Conservation (phyloP, 2,329 filamentous ascomycete species). For the Fusarium sp. region DNA sequence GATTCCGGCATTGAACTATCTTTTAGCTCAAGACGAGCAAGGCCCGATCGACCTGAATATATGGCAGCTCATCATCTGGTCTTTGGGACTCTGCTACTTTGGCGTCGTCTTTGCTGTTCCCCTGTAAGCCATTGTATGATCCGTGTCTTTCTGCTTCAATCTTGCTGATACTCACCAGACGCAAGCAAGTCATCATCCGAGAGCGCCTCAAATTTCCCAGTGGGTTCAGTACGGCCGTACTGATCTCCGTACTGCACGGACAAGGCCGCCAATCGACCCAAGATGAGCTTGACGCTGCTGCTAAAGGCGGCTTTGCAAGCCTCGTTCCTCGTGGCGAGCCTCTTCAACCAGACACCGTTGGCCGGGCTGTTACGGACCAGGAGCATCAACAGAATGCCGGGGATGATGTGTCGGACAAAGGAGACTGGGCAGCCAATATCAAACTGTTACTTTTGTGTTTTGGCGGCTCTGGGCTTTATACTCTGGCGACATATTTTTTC, state of each 20-base stretch:
- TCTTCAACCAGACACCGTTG: conserved; percentile 34
- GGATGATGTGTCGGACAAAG: conserved; percentile 18
- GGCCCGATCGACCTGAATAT: conserved; percentile 78
- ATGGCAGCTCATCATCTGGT: conserved; percentile 87
- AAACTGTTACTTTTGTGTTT: conserved; percentile 67
- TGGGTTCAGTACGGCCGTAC: conserved; percentile 91
- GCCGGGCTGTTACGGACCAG: conserved; percentile 37
- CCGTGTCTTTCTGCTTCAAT: neutral
- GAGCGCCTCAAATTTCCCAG: conserved; percentile 95
- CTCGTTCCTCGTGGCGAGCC: conserved; percentile 49
- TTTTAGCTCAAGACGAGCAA: conserved; percentile 80
- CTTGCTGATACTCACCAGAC: conserved; percentile 48
- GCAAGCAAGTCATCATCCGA: conserved; percentile 89
- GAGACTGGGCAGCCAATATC: conserved; percentile 59
- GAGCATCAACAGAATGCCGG: conserved; percentile 48
- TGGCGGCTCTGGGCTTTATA: conserved; percentile 70
- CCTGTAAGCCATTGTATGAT: conserved; percentile 55
- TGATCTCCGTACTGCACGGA: conserved; percentile 91
- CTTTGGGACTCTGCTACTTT: conserved; percentile 92
- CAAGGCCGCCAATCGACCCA: conserved; percentile 48
- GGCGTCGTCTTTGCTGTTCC: conserved; percentile 97
- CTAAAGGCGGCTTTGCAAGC: conserved; percentile 54
- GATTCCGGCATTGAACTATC: conserved; percentile 89
- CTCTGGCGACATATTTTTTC: conserved; percentile 88
- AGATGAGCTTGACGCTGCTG: conserved; percentile 48